Evolutionary conservation across 192 early-diverging fungal species (phyloP).

Genomic region (Piromyces finnis): DNA sequence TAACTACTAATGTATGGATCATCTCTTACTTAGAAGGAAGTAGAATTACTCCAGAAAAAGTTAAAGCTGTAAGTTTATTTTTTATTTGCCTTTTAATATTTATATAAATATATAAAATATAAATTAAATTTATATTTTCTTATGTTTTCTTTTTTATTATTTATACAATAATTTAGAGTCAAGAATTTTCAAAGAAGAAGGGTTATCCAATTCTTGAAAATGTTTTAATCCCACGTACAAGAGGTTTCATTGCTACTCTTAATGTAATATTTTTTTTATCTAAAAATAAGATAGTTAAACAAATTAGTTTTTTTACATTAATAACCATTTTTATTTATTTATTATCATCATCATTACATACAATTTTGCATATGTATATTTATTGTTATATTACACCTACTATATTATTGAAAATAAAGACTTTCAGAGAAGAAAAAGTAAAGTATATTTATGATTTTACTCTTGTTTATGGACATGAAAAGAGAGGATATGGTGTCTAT

Average conservation of each 20-base stretch:
- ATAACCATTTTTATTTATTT: too few relatives aligned
- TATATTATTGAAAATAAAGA: too few relatives aligned
- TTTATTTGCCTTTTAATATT: too few relatives aligned
- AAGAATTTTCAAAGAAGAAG: conserved; percentile 3
- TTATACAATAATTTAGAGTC: not conserved
- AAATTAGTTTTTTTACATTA: too few relatives aligned
- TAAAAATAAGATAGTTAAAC: too few relatives aligned
- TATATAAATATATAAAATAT: too few relatives aligned
- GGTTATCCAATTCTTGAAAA: conserved; percentile 2
- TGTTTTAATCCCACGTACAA: conserved; percentile 5
- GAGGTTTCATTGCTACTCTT: conserved; percentile 4
- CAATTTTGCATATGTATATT: too few relatives aligned
- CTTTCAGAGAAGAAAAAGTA: not conserved
- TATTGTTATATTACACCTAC: too few relatives aligned
- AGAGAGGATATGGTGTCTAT: not conserved
- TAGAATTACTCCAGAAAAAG: conserved; percentile 5
- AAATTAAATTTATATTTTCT: too few relatives aligned
- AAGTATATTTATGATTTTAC: not conserved
- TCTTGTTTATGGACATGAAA: not conserved
- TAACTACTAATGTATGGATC: not conserved
- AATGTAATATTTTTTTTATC: too few relatives aligned
- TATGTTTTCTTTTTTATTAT: not conserved
- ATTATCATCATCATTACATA: too few relatives aligned
- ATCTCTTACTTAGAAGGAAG: conserved; percentile 5
- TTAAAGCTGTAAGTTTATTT: not conserved